Percentiles rank a stretch among this genome's conserved stretches.
phyloP scores from a whole-genome alignment of 352 stramenopile species.

The Lagenidium sp. region DNA sequence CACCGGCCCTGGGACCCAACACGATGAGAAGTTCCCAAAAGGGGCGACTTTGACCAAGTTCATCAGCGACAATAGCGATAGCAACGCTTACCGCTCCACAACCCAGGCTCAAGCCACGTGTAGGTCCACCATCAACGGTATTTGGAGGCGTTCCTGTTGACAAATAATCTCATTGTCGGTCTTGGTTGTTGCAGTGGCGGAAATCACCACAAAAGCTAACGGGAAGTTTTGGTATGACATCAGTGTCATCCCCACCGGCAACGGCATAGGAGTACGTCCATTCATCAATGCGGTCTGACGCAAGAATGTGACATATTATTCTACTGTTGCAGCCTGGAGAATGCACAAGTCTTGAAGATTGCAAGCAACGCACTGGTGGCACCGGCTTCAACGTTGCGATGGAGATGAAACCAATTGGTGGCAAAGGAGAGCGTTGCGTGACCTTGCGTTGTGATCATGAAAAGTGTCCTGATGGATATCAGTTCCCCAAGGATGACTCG shows the following conservation, averaged over 20 bases:
- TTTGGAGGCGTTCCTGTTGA: too few species aligned
- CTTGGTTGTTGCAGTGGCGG: conserved; percentile 8
- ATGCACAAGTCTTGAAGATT: conserved; percentile 39
- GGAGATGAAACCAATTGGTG: conserved; percentile 28
- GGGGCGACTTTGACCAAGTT: conserved; percentile 12
- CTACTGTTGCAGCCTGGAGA: conserved; percentile 20
- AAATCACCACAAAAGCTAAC: conserved; percentile 8
- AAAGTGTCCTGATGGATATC: conserved; percentile 52
- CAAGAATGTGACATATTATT: background rate
- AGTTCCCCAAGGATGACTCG: conserved; percentile 35
- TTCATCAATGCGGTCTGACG: background rate
- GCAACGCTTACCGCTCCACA: too few species aligned
- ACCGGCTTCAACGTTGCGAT: conserved; percentile 61
- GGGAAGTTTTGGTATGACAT: conserved; percentile 14
- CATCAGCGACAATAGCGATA: background rate
- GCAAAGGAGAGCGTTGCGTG: conserved; percentile 8
- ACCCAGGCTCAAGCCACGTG: conserved; percentile 16
- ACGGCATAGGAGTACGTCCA: conserved; percentile 5
- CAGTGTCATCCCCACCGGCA: conserved; percentile 18
- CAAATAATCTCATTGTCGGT: too few species aligned
- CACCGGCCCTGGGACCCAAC: conserved; percentile 4
- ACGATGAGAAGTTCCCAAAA: conserved; percentile 6
- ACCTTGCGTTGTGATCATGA: conserved; percentile 40
- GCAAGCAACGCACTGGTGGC: conserved; percentile 37
- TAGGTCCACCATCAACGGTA: too few species aligned